Evolutionary conservation across 1,139 yeast genomes (phyloP).

Genomic region (Saccharomyces hybrid): DNA sequence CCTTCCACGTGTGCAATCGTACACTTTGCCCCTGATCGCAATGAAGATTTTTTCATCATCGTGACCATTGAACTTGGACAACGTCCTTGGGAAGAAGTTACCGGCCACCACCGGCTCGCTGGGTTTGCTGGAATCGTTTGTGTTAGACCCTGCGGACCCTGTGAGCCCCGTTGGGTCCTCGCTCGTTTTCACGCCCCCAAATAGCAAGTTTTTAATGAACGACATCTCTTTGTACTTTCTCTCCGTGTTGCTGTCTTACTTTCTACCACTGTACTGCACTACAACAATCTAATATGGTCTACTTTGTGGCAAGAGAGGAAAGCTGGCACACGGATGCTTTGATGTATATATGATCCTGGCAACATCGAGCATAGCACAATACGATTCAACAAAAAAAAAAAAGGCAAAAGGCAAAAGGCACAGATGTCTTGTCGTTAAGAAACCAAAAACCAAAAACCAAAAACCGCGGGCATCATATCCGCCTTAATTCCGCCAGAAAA

Average conservation of each 20-base stretch:
- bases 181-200: conserved; percentile 35
- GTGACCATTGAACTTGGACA: conserved; percentile 71
- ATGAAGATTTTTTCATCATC: conserved; percentile 72
- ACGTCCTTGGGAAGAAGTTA: conserved; percentile 68
- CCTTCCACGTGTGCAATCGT: conserved; percentile 75
- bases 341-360: neutral
- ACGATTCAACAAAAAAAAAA: neutral
- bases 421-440: neutral
- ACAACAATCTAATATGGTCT: neutral
- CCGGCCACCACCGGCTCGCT: conserved; percentile 64
- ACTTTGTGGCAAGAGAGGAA: neutral
- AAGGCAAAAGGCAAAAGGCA: neutral
- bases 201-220: conserved; percentile 33
- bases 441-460: too few relatives aligned
- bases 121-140: conserved; percentile 6
- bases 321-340: neutral
- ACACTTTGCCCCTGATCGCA: conserved; percentile 79
- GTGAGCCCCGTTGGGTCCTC: conserved; percentile 35
- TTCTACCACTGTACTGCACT: too few relatives aligned
- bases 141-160: conserved; percentile 7
- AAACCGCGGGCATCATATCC: neutral
- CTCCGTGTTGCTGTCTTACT: too few relatives aligned
- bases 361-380: neutral
- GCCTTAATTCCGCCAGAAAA: neutral
- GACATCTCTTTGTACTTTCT: conserved; percentile 29